Conservation (phyloP, 2,329 filamentous ascomycete genomes). For the Phialocephala sp. region DNA sequence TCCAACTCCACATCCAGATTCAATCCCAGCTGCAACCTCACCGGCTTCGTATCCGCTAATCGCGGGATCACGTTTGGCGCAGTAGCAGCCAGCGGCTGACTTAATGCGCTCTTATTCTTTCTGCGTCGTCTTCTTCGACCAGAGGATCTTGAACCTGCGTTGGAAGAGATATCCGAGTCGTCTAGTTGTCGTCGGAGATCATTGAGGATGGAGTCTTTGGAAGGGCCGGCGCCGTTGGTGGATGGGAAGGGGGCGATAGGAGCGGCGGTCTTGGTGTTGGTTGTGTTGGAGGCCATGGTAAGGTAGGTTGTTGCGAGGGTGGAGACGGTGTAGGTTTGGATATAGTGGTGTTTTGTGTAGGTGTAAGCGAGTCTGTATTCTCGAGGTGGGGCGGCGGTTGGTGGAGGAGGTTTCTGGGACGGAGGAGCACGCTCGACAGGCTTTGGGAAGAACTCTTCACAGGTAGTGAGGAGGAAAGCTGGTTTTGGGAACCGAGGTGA, state of each 20-base stretch:
- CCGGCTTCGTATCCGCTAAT: constrained; percentile 20
- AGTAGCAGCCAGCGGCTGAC: neutral
- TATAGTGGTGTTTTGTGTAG: neutral
- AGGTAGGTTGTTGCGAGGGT: neutral
- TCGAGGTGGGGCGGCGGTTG: neutral
- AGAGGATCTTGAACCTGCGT: constrained; percentile 21
- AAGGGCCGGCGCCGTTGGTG: neutral
- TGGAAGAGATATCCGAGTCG: constrained; percentile 28
- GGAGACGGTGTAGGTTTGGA: constrained; percentile 10
- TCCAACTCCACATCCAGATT: constrained; percentile 30
- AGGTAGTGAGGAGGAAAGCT: neutral
- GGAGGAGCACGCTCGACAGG: neutral
- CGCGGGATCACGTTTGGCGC: neutral
- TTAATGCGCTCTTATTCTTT: constrained; percentile 9
- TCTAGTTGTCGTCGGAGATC: constrained; percentile 19
- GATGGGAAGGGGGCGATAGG: constrained; percentile 1
- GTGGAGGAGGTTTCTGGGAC: neutral
- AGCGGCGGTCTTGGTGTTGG: constrained; percentile 12
- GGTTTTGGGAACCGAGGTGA: neutral
- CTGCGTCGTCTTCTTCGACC: constrained; percentile 13
- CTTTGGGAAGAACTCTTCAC: neutral
- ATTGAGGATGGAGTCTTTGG: constrained; percentile 19
- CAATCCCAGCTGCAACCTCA: constrained; percentile 25
- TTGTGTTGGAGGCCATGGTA: constrained; percentile 9
- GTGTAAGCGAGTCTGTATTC: constrained; percentile 1